Conservation (phyloP, 1,284 basidiomycete species). For the Tylopilus sp. region DNA sequence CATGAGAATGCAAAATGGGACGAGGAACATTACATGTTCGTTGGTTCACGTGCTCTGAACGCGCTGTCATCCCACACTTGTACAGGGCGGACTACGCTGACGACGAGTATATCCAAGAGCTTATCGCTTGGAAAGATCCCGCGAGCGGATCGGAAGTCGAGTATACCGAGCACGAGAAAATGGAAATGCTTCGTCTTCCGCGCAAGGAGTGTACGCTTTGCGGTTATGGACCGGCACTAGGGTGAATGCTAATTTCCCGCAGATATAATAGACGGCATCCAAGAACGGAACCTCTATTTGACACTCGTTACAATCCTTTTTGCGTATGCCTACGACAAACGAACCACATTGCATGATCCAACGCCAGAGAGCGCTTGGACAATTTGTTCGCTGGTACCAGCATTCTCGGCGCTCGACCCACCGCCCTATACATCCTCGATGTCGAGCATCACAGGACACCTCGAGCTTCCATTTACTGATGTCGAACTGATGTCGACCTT, state of each 20-base stretch:
- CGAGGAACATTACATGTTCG: slow-evolving; percentile 77
- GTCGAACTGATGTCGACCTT: slow-evolving; percentile 53
- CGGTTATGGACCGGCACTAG: background rate
- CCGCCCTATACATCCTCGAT: slow-evolving; percentile 44
- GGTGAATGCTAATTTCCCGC: slow-evolving; percentile 6
- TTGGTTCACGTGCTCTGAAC: slow-evolving; percentile 6
- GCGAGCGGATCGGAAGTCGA: slow-evolving; percentile 40
- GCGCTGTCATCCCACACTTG: slow-evolving; percentile 1
- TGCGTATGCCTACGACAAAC: slow-evolving; percentile 72
- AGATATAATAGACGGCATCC: slow-evolving; percentile 59
- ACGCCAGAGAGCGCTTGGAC: slow-evolving; percentile 86
- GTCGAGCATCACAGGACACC: slow-evolving; percentile 12
- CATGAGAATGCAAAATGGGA: slow-evolving; percentile 77
- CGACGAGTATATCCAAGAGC: slow-evolving; percentile 67
- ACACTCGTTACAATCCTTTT: slow-evolving; percentile 70
- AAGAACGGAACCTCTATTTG: slow-evolving; percentile 63
- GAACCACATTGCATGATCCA: slow-evolving; percentile 71
- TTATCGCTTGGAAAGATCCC: slow-evolving; percentile 63
- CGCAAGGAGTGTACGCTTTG: slow-evolving; percentile 68
- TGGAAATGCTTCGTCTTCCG: slow-evolving; percentile 65
- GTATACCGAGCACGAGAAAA: slow-evolving; percentile 71
- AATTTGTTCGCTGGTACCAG: slow-evolving; percentile 63
- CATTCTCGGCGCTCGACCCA: slow-evolving; percentile 75
- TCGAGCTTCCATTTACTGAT: slow-evolving; percentile 39
- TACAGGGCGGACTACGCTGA: slow-evolving; percentile 76